Conservation (phyloP, 306 rosid genomes). For the Vicia faba region DNA sequence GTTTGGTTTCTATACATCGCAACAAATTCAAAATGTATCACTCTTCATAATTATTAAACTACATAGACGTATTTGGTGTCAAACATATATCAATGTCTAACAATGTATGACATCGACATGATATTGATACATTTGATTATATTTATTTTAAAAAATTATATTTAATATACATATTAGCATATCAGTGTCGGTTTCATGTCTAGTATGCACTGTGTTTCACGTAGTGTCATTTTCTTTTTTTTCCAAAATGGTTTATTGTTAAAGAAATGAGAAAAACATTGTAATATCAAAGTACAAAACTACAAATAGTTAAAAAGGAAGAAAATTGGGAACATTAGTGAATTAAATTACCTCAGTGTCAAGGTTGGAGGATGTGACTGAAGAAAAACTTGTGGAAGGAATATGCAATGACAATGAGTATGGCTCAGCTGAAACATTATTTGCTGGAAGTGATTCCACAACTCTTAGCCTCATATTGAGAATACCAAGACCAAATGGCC, state of each 20-base stretch:
- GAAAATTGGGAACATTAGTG: background rate
- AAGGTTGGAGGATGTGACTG: conserved; percentile 81
- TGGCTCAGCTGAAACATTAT: conserved; percentile 30
- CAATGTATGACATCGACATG: too few species aligned
- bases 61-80: too few species aligned
- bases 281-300: background rate
- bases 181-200: too few species aligned
- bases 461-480: conserved; percentile 57
- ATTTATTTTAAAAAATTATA: too few species aligned
- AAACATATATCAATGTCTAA: too few species aligned
- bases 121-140: too few species aligned
- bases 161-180: too few species aligned
- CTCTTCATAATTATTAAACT: too few species aligned
- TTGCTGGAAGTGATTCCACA: conserved; percentile 45
- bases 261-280: background rate
- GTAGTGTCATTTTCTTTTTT: too few species aligned
- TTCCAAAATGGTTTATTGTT: background rate
- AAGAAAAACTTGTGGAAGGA: conserved; percentile 72
- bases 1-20: too few species aligned
- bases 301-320: background rate
- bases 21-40: too few species aligned
- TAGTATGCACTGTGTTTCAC: too few species aligned
- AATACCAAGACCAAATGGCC: conserved; percentile 85
- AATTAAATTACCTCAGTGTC: conserved; percentile 72
- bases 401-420: conserved; percentile 43